Percentiles rank a stretch among this genome's conserved stretches.
These are phyloP conservation scores for Sphagnum fallax DNA, from an alignment of 228 moss, liverwort and hornwort species.

Conservation along the genomic window DNA sequence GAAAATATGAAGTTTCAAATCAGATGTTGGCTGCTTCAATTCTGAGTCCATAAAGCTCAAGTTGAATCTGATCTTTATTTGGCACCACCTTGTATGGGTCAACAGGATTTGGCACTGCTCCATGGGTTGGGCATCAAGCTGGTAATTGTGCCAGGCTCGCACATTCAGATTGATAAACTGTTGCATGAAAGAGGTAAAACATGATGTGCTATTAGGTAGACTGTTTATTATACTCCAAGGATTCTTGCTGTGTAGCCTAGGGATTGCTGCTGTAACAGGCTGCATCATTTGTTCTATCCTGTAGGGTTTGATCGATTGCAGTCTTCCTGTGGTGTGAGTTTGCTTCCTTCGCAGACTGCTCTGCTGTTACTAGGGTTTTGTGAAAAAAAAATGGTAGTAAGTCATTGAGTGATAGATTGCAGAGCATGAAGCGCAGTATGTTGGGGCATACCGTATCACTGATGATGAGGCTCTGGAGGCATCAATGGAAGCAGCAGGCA, in stretches of 20 bases:
- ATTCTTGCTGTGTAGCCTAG: too few relatives aligned
- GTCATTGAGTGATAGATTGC: slow-evolving; percentile 13
- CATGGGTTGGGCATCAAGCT: slow-evolving; percentile 90
- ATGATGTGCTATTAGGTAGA: too few relatives aligned
- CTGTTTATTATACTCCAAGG: not conserved
- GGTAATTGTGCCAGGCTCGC: slow-evolving; percentile 83
- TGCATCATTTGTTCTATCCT: not conserved
- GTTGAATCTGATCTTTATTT: too few relatives aligned
- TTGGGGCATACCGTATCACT: slow-evolving; percentile 91
- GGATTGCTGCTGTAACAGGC: not conserved
- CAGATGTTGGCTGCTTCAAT: too few relatives aligned
- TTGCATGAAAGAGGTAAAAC: slow-evolving; percentile 68
- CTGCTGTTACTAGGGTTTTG: not conserved
- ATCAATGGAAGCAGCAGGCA: slow-evolving; percentile 94
- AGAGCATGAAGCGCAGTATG: slow-evolving; percentile 66
- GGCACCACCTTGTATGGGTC: not conserved
- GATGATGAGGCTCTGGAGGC: slow-evolving; percentile 76
- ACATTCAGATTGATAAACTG: slow-evolving; percentile 86
- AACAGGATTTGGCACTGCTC: slow-evolving; percentile 80
- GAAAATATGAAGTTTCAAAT: too few relatives aligned
- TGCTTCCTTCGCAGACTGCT: not conserved
- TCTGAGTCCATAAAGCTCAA: too few relatives aligned
- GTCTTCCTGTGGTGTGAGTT: not conserved
- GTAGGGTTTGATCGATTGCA: not conserved
- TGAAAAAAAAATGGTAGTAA: not conserved